A percentile compares a stretch with the other conserved stretches of the same genome.
phyloP scores from a whole-genome alignment of 345 rosid genomes.

The Eucalyptus marginata region DNA sequence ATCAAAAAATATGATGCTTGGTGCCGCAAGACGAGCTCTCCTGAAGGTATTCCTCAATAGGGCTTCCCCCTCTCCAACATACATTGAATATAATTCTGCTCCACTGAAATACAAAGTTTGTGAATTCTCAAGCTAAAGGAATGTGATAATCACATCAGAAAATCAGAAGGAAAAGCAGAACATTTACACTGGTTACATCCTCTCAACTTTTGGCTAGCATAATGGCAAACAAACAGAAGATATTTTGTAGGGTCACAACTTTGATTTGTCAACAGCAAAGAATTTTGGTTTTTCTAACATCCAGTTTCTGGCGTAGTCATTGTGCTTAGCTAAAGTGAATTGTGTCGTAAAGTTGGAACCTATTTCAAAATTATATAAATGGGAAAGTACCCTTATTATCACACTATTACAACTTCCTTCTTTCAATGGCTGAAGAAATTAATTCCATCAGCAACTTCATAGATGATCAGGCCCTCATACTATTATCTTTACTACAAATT shows the following conservation, averaged over 20 bases:
- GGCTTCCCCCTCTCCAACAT: slow-evolving; percentile 99
- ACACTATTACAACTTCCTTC: neutral
- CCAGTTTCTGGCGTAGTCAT: neutral
- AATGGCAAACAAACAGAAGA: neutral
- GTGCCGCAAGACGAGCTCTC: slow-evolving; percentile 88
- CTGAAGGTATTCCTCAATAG: slow-evolving; percentile 73
- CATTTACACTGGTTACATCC: neutral
- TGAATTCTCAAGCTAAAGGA: neutral
- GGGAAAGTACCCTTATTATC: neutral
- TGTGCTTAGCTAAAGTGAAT: neutral
- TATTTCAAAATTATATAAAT: neutral
- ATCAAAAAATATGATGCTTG: slow-evolving; percentile 91
- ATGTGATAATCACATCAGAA: neutral
- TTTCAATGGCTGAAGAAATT: neutral
- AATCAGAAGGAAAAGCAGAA: neutral
- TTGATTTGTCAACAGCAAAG: neutral
- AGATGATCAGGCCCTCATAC: neutral
- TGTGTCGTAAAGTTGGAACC: neutral
- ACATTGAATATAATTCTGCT: slow-evolving; percentile 90
- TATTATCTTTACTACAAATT: neutral
- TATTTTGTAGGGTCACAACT: neutral
- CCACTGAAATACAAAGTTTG: slow-evolving; percentile 34
- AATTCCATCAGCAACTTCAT: neutral
- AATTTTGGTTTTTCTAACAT: neutral
- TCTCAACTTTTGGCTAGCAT: neutral